Percentiles rank a stretch among this genome's conserved stretches.
Evolutionary conservation across 768 basidiomycete genomes (phyloP).

Genomic region (Boletus sp.): DNA sequence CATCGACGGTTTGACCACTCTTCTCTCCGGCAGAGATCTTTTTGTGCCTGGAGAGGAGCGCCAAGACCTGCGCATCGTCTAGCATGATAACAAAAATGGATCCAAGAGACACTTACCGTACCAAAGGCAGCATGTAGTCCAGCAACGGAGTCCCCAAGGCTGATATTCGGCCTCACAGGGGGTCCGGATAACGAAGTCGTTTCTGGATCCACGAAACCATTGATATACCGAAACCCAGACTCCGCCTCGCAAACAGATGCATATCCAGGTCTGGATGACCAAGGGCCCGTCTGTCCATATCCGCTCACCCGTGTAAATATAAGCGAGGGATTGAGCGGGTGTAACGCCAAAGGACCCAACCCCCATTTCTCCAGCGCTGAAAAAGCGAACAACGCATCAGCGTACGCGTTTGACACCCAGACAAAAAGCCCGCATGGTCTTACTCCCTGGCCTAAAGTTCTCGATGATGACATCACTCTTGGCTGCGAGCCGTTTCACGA

Average conservation of each 20-base stretch:
- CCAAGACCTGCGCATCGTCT: constrained; percentile 46
- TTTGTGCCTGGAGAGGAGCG: constrained; percentile 48
- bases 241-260: constrained; percentile 77
- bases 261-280: constrained; percentile 66
- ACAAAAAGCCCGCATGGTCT: constrained; percentile 10
- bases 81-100: background rate
- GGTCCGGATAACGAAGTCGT: constrained; percentile 55
- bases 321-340: constrained; percentile 77
- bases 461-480: constrained; percentile 67
- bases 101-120: constrained; percentile 43
- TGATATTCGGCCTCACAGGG: constrained; percentile 69
- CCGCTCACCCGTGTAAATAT: constrained; percentile 88
- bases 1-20: constrained; percentile 60
- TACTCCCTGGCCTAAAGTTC: constrained; percentile 75
- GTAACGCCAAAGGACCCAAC: constrained; percentile 54
- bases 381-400: background rate
- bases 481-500: constrained; percentile 57
- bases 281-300: constrained; percentile 73
- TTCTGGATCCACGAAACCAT: constrained; percentile 55
- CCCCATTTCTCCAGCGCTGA: constrained; percentile 69
- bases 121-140: constrained; percentile 73
- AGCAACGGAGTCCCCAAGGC: constrained; percentile 68
- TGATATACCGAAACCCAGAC: constrained; percentile 71
- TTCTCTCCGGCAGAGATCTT: constrained; percentile 27
- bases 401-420: background rate